Percentiles rank a stretch among this genome's conserved stretches.
phyloP scores from a whole-genome alignment of 2,329 filamentous ascomycete species.

The Cytospora piceae region DNA sequence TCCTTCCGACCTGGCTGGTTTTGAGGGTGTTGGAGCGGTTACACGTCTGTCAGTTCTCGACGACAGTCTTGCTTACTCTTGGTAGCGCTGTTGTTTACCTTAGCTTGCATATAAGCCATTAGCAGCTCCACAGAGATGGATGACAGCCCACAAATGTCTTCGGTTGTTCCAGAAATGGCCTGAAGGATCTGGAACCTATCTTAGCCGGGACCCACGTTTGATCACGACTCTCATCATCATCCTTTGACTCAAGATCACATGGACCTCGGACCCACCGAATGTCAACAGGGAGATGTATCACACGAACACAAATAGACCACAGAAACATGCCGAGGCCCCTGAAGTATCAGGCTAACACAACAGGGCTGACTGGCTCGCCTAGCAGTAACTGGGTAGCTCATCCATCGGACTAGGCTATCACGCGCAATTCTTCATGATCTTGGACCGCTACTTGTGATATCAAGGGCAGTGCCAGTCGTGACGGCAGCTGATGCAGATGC shows the following conservation, averaged over 20 bases:
- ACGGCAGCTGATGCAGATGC: background rate
- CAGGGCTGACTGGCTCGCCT: background rate
- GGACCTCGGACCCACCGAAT: background rate
- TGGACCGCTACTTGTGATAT: background rate
- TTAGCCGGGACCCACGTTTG: background rate
- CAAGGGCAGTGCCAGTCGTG: background rate
- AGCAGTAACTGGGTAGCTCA: background rate
- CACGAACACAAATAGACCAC: background rate
- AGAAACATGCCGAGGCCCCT: conserved; percentile 2
- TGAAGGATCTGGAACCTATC: background rate
- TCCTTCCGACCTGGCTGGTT: background rate
- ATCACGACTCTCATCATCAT: background rate
- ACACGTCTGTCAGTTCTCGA: background rate
- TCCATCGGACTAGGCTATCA: background rate
- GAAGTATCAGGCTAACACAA: background rate
- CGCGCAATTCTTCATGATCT: background rate
- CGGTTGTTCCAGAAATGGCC: background rate
- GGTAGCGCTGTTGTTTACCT: background rate
- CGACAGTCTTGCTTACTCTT: background rate
- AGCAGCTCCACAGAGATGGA: background rate
- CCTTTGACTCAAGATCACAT: conserved; percentile 1
- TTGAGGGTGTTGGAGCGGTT: background rate
- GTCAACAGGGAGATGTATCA: background rate
- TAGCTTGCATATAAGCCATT: background rate
- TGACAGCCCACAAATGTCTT: background rate